phyloP scores from a whole-genome alignment of 2,329 filamentous ascomycete genomes.

The Neopestalotiopsis clavispora region DNA sequence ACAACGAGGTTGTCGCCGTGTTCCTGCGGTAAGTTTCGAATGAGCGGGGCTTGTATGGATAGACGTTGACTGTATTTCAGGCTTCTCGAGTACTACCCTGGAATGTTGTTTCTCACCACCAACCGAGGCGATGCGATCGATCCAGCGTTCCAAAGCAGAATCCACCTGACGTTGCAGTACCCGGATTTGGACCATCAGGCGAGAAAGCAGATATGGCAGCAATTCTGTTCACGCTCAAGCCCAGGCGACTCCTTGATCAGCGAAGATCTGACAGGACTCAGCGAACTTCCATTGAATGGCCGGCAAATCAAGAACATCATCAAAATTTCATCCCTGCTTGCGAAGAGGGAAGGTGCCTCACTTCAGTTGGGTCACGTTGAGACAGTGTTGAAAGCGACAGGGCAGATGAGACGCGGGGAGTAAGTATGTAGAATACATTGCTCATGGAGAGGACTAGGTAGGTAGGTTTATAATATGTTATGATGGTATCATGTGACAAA shows the following conservation, averaged over 20 bases:
- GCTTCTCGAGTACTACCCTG: background rate
- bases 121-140: constrained; percentile 33
- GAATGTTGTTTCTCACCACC: constrained; percentile 40
- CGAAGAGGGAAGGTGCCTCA: too few relatives aligned
- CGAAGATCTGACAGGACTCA: constrained; percentile 26
- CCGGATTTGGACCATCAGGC: constrained; percentile 9
- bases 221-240: constrained; percentile 11
- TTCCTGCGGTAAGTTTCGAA: background rate
- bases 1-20: constrained; percentile 41
- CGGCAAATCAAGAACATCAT: constrained; percentile 45
- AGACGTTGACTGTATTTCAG: too few relatives aligned
- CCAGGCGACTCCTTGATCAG: background rate
- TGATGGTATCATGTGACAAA: too few relatives aligned
- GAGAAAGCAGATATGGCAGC: constrained; percentile 20
- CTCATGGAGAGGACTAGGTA: too few relatives aligned
- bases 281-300: constrained; percentile 41
- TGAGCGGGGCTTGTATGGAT: too few relatives aligned
- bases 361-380: too few relatives aligned
- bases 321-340: background rate
- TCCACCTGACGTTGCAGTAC: constrained; percentile 14
- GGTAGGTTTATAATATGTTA: too few relatives aligned
- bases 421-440: too few relatives aligned
- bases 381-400: too few relatives aligned
- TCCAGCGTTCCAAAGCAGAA: background rate
- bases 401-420: too few relatives aligned